Base-by-base conservation (phyloP, 2,329 filamentous ascomycete genomes). In the Cladosporium sp. region DNA sequence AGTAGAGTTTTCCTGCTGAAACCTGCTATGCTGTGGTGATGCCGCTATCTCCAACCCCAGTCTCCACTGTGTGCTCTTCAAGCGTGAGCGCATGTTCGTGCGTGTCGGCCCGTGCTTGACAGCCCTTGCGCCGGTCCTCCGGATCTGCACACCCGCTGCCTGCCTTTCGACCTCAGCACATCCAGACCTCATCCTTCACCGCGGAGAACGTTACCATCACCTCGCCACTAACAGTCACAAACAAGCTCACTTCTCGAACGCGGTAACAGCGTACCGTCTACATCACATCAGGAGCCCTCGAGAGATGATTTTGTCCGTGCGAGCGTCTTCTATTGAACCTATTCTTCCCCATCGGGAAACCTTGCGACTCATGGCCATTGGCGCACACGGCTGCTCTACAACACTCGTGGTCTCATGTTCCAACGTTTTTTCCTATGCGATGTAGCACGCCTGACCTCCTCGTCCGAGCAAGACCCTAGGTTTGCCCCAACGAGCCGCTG, bases 341-440 rank as follows among this genome's bases (percentile, higher is more conserved):
- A 47, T 47, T 47, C 41, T 47, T n/a, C 4, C 41, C 10, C 41
- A 47, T 47, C n/a, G 8, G 41, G n/a, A 47, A 47, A 47, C n/a
- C 41, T 47, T 47, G 41, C 41, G 41, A 47, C n/a, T 47, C 41
- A 47, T 47, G 41, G n/a, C 41, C 41, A 47, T 3, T 47, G 41
- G n/a, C 8, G 8, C n/a, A 1, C 41, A 47, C 41, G n/a, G n/a
- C 41, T 47, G 41, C 41, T 47, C 41, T 49, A 44, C 59, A 51
- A 61, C 59, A 52, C 32, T 51, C 21, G 59, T 34, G 44, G 59
- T 61, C 59, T 61, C 59, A 52, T 32, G 11, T 51, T 21, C 30
- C 59, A 61, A 61, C 59, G 59, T 61, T 28, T 61, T 61, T 30
- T 51, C 18, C 18, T 24, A 26, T 18, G 21, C n/a, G 21, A 30